These are phyloP conservation scores for Elongisporangium undulatum DNA, from an alignment of 352 stramenopile species.

Conservation along the genomic window DNA sequence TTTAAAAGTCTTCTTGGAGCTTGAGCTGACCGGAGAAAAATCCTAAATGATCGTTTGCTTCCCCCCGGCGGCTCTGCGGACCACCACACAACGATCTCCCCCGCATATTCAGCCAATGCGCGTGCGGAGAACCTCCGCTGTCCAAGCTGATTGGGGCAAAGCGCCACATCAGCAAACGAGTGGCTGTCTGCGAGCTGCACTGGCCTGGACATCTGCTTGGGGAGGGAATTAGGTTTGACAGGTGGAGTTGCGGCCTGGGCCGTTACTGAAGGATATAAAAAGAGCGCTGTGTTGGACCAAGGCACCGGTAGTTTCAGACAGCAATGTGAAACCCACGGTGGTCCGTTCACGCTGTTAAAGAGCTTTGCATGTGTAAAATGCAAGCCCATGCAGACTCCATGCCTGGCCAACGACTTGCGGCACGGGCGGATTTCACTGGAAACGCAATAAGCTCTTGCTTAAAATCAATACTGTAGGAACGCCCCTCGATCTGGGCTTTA, in stretches of 20 bases:
- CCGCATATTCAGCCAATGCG: conserved; percentile 21
- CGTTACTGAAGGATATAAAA: neutral
- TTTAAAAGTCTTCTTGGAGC: conserved; percentile 43
- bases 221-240: neutral
- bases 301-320: neutral
- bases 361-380: neutral
- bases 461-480: too few relatives aligned
- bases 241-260: neutral
- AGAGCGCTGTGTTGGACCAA: neutral
- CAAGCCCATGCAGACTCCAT: neutral
- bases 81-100: conserved; percentile 38
- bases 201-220: neutral
- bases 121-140: neutral
- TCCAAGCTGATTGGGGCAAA: conserved; percentile 34
- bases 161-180: conserved; percentile 26
- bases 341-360: neutral
- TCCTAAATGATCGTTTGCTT: conserved; percentile 58
- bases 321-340: neutral
- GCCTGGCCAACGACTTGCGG: neutral
- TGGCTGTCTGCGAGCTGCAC: conserved; percentile 24
- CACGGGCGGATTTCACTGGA: neutral
- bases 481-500: too few relatives aligned
- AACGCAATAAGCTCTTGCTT: neutral
- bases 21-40: conserved; percentile 78
- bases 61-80: neutral